phyloP scores from a whole-genome alignment of 2,329 filamentous ascomycete species.

The Graphium sp. region DNA sequence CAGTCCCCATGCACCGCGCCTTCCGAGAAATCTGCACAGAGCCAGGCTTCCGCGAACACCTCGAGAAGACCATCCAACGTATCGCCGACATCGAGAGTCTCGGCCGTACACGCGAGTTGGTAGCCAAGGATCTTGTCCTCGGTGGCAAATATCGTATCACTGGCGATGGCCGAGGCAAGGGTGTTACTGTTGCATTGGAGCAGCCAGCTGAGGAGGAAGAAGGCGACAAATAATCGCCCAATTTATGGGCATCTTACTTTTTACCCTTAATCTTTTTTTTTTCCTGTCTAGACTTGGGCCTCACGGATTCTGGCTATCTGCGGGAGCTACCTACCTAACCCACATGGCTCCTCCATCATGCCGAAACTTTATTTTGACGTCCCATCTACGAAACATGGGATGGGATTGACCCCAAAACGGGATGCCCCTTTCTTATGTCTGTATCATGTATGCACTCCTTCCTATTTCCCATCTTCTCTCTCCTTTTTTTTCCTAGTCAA shows the following conservation, averaged over 20 bases:
- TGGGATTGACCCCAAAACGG: too few relatives aligned
- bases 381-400: too few relatives aligned
- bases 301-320: too few relatives aligned
- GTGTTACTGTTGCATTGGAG: slow-evolving; percentile 22
- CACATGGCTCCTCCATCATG: too few relatives aligned
- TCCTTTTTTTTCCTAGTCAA: not conserved
- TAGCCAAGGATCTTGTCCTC: slow-evolving; percentile 84
- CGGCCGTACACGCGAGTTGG: slow-evolving; percentile 83
- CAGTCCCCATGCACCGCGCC: slow-evolving; percentile 88
- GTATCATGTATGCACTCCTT: not conserved
- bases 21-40: slow-evolving; percentile 69
- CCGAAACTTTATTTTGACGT: too few relatives aligned
- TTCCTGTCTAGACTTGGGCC: too few relatives aligned
- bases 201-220: slow-evolving; percentile 21
- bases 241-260: slow-evolving; percentile 1
- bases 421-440: not conserved
- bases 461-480: not conserved
- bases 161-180: slow-evolving; percentile 14
- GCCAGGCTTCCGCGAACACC: slow-evolving; percentile 63
- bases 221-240: slow-evolving; percentile 1
- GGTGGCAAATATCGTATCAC: slow-evolving; percentile 62
- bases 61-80: slow-evolving; percentile 68
- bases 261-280: not conserved
- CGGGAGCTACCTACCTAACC: too few relatives aligned
- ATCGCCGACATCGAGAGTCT: slow-evolving; percentile 90